phyloP scores from a whole-genome alignment of 768 basidiomycete genomes.

The Podaxis rugospora region DNA sequence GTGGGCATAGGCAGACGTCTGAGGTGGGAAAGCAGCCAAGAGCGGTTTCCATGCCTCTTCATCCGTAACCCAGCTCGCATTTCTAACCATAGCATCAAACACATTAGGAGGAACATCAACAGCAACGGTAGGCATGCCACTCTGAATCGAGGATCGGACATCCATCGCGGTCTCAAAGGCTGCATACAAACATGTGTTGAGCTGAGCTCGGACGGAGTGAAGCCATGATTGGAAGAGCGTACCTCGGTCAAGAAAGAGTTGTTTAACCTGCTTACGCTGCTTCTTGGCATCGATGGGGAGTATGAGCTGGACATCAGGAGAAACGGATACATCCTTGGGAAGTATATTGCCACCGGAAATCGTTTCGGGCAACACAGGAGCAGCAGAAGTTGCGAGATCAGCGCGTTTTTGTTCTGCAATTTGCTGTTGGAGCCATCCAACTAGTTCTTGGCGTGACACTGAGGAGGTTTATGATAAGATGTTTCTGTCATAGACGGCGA shows the following conservation, averaged over 20 bases:
- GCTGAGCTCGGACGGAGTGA: not conserved
- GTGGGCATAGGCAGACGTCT: conserved; percentile 56
- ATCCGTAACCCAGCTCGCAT: conserved; percentile 61
- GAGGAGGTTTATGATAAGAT: conserved; percentile 5
- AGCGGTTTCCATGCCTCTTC: conserved; percentile 73
- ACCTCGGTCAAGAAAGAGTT: conserved; percentile 70
- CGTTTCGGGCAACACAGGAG: conserved; percentile 34
- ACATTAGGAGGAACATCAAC: conserved; percentile 59
- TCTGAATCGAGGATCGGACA: conserved; percentile 55
- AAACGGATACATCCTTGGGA: conserved; percentile 30
- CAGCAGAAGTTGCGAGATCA: conserved; percentile 63
- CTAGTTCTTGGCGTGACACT: conserved; percentile 63
- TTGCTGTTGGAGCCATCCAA: conserved; percentile 70
- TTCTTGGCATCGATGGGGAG: conserved; percentile 71
- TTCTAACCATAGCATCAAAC: conserved; percentile 61
- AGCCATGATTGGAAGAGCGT: conserved; percentile 9
- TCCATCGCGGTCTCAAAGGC: conserved; percentile 61
- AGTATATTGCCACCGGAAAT: conserved; percentile 26
- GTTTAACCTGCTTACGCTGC: conserved; percentile 66
- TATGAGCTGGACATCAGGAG: conserved; percentile 56
- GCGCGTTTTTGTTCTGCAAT: conserved; percentile 77
- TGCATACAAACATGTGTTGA: conserved; percentile 23
- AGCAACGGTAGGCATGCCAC: conserved; percentile 63
- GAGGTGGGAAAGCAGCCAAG: conserved; percentile 47
- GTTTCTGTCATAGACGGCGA: not conserved